phyloP scores from a whole-genome alignment of 345 rosid genomes.

The Luvunga scandens region DNA sequence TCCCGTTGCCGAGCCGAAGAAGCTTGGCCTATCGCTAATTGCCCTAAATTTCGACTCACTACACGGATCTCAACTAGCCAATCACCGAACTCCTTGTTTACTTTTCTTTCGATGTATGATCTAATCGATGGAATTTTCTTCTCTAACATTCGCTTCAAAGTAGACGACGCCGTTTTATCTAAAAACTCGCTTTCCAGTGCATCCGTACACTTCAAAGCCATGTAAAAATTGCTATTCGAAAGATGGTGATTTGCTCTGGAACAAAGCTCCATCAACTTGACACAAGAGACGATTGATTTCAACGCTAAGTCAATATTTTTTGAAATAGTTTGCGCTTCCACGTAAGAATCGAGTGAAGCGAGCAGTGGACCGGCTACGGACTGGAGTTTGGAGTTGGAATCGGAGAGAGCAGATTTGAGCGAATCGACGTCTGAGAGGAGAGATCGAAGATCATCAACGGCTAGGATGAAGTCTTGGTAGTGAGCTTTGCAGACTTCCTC shows the following conservation, averaged over 20 bases:
- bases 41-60: conserved; percentile 86
- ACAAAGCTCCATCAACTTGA: conserved; percentile 74
- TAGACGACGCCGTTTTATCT: conserved; percentile 67
- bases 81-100: conserved; percentile 82
- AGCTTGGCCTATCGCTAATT: conserved; percentile 94
- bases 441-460: conserved; percentile 97
- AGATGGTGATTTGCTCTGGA: conserved; percentile 74
- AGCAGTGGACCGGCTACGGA: conserved; percentile 82
- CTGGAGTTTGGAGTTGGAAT: conserved; percentile 85
- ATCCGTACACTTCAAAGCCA: conserved; percentile 86
- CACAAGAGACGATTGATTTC: conserved; percentile 45
- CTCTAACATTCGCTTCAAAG: conserved; percentile 83
- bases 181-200: conserved; percentile 64
- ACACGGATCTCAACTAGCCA: conserved; percentile 99
- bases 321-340: conserved; percentile 71
- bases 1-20: conserved; percentile 89
- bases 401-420: conserved; percentile 82
- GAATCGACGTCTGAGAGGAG: conserved; percentile 95
- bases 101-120: conserved; percentile 75
- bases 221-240: conserved; percentile 60
- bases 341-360: conserved; percentile 63
- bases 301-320: conserved; percentile 73
- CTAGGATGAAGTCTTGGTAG: conserved; percentile 93
- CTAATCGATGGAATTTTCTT: conserved; percentile 78
- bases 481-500: conserved; percentile 98